Evolutionary conservation across 2,329 filamentous ascomycete species (phyloP).

Genomic region (Diaporthe aspalathi): DNA sequence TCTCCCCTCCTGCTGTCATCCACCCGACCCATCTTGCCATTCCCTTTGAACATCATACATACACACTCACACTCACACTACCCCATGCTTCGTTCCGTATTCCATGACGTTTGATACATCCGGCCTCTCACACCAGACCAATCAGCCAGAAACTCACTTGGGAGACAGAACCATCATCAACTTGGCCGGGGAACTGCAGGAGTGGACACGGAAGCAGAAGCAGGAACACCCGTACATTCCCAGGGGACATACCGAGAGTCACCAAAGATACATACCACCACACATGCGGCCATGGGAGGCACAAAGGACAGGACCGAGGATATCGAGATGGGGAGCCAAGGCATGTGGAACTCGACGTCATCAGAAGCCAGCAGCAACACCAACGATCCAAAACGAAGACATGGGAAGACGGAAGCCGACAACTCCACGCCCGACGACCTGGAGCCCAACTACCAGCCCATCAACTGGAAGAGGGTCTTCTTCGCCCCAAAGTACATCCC

Average conservation of each 20-base stretch:
- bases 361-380: conserved; percentile 29
- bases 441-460: conserved; percentile 49
- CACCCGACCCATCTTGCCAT: neutral
- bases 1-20: neutral
- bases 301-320: conserved; percentile 31
- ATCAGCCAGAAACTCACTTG: neutral
- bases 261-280: neutral
- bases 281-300: conserved; percentile 39
- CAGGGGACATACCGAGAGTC: neutral
- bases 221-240: neutral
- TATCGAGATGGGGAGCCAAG: conserved; percentile 37
- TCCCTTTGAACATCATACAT: conserved; percentile 16
- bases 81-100: neutral
- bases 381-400: conserved; percentile 30
- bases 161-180: neutral
- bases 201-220: neutral
- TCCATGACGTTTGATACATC: neutral
- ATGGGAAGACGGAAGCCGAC: conserved; percentile 25
- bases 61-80: conserved; percentile 8
- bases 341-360: conserved; percentile 32
- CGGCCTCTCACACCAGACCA: neutral
- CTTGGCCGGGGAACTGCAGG: neutral
- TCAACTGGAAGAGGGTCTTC: conserved; percentile 51
- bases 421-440: conserved; percentile 9
- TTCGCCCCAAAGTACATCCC: conserved; percentile 51